Conservation (phyloP, 2,329 filamentous ascomycete genomes). For the Sordariomycetes sp. region DNA sequence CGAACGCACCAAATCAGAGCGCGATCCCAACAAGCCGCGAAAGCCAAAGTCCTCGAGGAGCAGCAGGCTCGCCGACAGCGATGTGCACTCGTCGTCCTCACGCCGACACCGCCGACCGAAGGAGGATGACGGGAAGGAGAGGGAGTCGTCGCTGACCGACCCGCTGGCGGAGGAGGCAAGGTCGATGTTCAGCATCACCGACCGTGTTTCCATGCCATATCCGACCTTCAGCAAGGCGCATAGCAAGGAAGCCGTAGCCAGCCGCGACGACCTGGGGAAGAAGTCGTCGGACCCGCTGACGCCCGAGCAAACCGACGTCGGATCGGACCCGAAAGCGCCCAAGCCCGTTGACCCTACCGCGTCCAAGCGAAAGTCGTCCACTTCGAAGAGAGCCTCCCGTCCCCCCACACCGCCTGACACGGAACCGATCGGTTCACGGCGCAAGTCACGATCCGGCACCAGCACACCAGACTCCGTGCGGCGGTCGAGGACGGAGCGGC, state of each 20-base stretch:
- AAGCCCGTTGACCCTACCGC: constrained; percentile 34
- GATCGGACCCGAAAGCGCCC: constrained; percentile 25
- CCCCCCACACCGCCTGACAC: constrained; percentile 57
- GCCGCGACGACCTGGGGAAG: constrained; percentile 37
- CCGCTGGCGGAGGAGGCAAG: constrained; percentile 35
- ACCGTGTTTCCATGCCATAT: constrained; percentile 55
- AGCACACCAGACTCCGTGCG: constrained; percentile 18
- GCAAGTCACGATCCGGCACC: constrained; percentile 21
- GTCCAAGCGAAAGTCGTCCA: not conserved
- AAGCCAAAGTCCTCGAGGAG: constrained; percentile 2
- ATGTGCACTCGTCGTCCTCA: constrained; percentile 4
- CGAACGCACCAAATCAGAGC: constrained; percentile 15
- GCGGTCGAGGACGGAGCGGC: constrained; percentile 18
- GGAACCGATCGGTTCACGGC: constrained; percentile 37
- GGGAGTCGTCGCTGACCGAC: constrained; percentile 31
- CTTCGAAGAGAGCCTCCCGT: constrained; percentile 26
- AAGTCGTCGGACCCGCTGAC: constrained; percentile 39
- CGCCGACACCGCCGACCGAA: constrained; percentile 19
- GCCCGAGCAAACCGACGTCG: constrained; percentile 62
- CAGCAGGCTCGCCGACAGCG: constrained; percentile 5
- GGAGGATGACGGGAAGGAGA: constrained; percentile 19
- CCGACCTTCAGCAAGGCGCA: constrained; percentile 82
- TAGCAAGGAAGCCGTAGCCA: constrained; percentile 74
- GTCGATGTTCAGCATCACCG: constrained; percentile 23
- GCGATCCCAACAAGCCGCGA: constrained; percentile 1